A percentile compares a stretch with the other conserved stretches of the same genome.
These are phyloP conservation scores for Lablab purpureus DNA, from an alignment of 306 rosid species.

Conservation along the genomic window DNA sequence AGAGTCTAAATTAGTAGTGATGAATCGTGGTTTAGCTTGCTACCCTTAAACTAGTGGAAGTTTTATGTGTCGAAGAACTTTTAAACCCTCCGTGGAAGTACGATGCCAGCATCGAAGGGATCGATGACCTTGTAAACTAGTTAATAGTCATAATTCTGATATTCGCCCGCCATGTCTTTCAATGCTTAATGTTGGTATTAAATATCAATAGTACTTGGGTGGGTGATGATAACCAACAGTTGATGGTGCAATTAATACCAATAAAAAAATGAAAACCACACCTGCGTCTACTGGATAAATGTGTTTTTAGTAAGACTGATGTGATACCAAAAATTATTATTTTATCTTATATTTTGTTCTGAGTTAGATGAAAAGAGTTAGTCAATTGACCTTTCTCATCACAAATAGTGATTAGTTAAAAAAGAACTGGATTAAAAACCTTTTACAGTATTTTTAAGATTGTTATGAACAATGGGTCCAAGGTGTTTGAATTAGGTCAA, in stretches of 20 bases:
- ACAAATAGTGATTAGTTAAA: constrained; percentile 36
- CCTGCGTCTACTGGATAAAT: not conserved
- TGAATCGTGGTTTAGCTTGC: not conserved
- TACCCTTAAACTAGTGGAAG: not conserved
- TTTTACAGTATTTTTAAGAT: constrained; percentile 16
- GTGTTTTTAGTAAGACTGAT: constrained; percentile 12
- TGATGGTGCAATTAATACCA: not conserved
- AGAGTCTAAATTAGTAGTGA: constrained; percentile 8
- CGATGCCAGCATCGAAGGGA: not conserved
- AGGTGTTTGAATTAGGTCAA: constrained; percentile 47
- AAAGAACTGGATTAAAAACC: constrained; percentile 24
- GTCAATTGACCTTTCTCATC: constrained; percentile 20
- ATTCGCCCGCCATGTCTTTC: constrained; percentile 1
- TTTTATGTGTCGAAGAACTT: not conserved
- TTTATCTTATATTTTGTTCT: not conserved
- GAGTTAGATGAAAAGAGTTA: constrained; percentile 2
- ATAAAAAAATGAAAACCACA: not conserved
- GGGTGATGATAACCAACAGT: constrained; percentile 1
- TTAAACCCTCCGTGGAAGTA: constrained; percentile 25
- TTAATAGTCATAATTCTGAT: not conserved
- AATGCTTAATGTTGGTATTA: constrained; percentile 8
- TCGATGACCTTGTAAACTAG: not conserved
- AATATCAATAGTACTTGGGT: constrained; percentile 7
- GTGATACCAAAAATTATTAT: not conserved
- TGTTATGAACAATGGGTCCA: constrained; percentile 40